Evolutionary conservation across 305 asterid genomes (phyloP), one percentile per base, ranked within the genome.

Genomic region (Stenogyne calaminthoides): DNA sequence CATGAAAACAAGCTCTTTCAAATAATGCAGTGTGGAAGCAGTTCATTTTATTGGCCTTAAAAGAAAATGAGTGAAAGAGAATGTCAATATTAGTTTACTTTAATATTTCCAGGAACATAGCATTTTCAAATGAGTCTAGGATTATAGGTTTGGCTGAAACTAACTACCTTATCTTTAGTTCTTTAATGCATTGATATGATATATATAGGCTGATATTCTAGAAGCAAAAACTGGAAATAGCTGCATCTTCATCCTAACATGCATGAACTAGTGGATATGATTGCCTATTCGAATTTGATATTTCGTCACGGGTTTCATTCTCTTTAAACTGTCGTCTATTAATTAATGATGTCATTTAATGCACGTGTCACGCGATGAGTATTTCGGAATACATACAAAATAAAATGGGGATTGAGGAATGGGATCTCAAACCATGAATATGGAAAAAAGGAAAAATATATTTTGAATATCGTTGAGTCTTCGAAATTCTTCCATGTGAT

Each of bases 121-220:
- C 56, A n/a, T 22, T 47, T 32, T 18, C 1, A 49, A 15, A 3
- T 2, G 12, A 9, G 19, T 47, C 9, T 49, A n/a, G 3, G 20
- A n/a, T n/a, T 42, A 40, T 74, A 74, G 78, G 74, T 61, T 66
- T 19, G 74, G 74, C 9, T 18, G 49, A 57, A 46, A 75, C 34
- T 32, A 57, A 2, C 32, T 3, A 27, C 34, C 58, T 20, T 14
- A 59, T 7, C 27, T 16, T 44, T 64, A 55, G 0, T 4, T 10
- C 18, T 66, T 67, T n/a, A 67, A 29, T 27, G 7, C 9, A 5
- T 32, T 32, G 9, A 11, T n/a, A 5, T 16, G 19, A 16, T 32
- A 2, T 22, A 2, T 27, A 9, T 16, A n/a, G 36, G 15, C 0
- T 67, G 12, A 10, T 2, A 64, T 19, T 25, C 55, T n/a, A 64